Conservation (phyloP, 2,329 filamentous ascomycete genomes). For the Claviceps maximensis region DNA sequence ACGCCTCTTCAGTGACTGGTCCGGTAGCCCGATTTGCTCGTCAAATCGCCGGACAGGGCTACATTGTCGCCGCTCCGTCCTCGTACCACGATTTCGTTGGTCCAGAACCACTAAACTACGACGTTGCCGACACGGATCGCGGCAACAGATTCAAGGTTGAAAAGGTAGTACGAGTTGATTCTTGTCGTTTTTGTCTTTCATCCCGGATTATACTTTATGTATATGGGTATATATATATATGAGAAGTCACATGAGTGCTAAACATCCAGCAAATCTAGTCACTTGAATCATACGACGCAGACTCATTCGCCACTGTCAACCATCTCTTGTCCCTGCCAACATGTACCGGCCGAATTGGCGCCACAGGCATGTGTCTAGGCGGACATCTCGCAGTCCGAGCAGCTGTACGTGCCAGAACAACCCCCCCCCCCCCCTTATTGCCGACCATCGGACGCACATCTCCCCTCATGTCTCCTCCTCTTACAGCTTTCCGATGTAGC, state of each 20-base stretch:
- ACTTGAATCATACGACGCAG: conserved; percentile 74
- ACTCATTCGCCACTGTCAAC: conserved; percentile 55
- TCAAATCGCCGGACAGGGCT: conserved; percentile 84
- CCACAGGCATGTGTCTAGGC: conserved; percentile 85
- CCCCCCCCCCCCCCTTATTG: too few relatives aligned
- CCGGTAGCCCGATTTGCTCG: conserved; percentile 81
- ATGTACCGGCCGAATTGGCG: conserved; percentile 69
- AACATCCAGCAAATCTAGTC: conserved; percentile 35
- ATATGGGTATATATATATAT: not conserved
- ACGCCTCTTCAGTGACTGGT: conserved; percentile 56
- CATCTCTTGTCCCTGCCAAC: conserved; percentile 57
- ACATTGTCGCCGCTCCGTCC: conserved; percentile 82
- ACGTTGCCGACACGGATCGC: conserved; percentile 73
- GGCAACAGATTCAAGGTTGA: conserved; percentile 79
- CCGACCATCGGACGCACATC: too few relatives aligned
- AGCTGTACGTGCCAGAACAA: conserved; percentile 26
- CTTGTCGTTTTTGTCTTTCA: not conserved
- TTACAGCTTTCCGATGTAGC: conserved; percentile 17
- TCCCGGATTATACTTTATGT: not conserved
- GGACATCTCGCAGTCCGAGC: conserved; percentile 64
- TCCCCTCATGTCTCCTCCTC: not conserved
- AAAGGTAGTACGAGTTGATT: conserved; percentile 40
- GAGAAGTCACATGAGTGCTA: not conserved
- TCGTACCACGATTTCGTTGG: conserved; percentile 90
- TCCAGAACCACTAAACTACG: conserved; percentile 71